These are phyloP conservation scores for Barnettozyma salicaria DNA, from an alignment of 805 yeast species.

Conservation along the genomic window DNA sequence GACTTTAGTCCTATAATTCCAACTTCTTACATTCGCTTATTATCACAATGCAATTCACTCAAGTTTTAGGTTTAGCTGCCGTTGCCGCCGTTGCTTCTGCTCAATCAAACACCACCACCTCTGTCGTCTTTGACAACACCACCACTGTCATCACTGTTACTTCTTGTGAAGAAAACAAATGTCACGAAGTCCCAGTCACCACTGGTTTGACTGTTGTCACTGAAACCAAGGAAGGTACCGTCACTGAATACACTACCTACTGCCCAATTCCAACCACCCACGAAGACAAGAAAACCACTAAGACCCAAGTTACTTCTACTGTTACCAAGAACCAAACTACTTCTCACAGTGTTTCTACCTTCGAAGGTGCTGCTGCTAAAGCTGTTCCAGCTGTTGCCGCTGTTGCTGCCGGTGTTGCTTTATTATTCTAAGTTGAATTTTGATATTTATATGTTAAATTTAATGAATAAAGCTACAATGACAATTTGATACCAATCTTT, in stretches of 20 bases:
- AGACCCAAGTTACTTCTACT: conserved; percentile 7
- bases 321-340: conserved; percentile 20
- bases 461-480: conserved; percentile 1
- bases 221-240: conserved; percentile 5
- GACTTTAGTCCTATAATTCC: conserved; percentile 14
- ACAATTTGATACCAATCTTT: too few species aligned
- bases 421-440: conserved; percentile 34
- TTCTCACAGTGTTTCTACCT: conserved; percentile 26
- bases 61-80: conserved; percentile 26
- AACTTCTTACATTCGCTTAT: conserved; percentile 27
- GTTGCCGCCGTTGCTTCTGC: conserved; percentile 27
- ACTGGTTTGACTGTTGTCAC: conserved; percentile 16
- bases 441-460: conserved; percentile 6
- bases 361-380: conserved; percentile 40
- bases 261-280: conserved; percentile 13
- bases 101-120: conserved; percentile 10
- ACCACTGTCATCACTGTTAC: conserved; percentile 13
- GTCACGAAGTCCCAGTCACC: conserved; percentile 12
- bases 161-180: conserved; percentile 14
- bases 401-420: conserved; percentile 44
- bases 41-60: conserved; percentile 32
- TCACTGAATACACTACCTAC: conserved; percentile 15
- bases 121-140: conserved; percentile 3
- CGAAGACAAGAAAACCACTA: conserved; percentile 8
- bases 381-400: conserved; percentile 44